Conservation (phyloP, 2,329 filamentous ascomycete species). For the Knufia fluminis region DNA sequence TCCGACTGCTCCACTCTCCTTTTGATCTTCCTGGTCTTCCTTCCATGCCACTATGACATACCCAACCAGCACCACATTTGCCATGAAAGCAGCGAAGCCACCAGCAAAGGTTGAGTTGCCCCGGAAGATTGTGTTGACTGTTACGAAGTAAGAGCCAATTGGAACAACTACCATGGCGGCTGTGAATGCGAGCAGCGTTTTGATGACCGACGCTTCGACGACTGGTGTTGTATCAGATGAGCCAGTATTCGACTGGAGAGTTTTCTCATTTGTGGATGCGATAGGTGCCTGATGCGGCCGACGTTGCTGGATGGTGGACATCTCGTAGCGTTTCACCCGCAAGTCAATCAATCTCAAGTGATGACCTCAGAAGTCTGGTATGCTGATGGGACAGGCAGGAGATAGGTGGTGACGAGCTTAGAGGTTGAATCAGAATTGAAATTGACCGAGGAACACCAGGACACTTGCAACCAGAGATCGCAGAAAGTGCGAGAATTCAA, state of each 20-base stretch:
- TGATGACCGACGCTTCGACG: slow-evolving; percentile 50
- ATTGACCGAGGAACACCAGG: too few species aligned
- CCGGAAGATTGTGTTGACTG: slow-evolving; percentile 64
- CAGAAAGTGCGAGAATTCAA: too few species aligned
- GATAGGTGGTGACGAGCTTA: too few species aligned
- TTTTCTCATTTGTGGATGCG: neutral
- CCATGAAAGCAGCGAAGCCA: slow-evolving; percentile 73
- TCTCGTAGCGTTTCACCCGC: neutral
- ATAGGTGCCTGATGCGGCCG: neutral
- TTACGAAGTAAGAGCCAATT: slow-evolving; percentile 80
- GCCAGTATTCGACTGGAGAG: slow-evolving; percentile 6
- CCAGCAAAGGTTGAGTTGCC: slow-evolving; percentile 86
- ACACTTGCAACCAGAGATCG: too few species aligned
- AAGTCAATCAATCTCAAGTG: too few species aligned
- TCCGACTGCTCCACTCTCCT: slow-evolving; percentile 37
- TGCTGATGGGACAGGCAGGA: too few species aligned
- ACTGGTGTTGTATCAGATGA: slow-evolving; percentile 41
- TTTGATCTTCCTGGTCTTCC: slow-evolving; percentile 75
- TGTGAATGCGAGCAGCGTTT: slow-evolving; percentile 84
- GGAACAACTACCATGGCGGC: slow-evolving; percentile 82
- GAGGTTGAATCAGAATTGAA: too few species aligned
- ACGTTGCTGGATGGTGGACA: slow-evolving; percentile 8
- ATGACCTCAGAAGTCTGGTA: too few species aligned
- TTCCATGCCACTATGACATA: slow-evolving; percentile 87
- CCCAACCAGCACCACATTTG: slow-evolving; percentile 81